A percentile compares a stretch with the other conserved stretches of the same genome.
These are phyloP conservation scores for Wickerhamiella bombiphila DNA, from an alignment of 805 yeast species.

Conservation along the genomic window DNA sequence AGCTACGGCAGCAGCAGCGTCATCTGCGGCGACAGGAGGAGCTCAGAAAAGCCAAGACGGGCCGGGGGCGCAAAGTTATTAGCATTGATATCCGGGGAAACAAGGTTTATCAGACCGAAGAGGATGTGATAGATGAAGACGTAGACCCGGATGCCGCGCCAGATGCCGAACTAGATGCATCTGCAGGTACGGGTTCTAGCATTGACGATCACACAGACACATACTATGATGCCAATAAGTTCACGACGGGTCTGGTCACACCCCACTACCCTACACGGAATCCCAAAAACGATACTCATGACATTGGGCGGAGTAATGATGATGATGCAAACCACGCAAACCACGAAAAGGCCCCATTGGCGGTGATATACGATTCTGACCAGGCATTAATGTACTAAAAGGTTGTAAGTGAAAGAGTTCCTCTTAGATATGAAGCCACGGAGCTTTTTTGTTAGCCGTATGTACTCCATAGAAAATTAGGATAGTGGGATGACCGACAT, in stretches of 20 bases:
- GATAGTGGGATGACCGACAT: too few relatives aligned
- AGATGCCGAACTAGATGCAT: neutral
- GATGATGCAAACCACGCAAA: neutral
- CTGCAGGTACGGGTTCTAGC: neutral
- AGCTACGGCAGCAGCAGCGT: constrained; percentile 73
- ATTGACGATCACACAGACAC: neutral
- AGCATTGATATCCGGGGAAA: constrained; percentile 72
- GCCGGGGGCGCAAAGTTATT: constrained; percentile 60
- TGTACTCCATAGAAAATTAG: too few relatives aligned
- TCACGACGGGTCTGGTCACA: neutral
- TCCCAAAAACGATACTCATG: neutral
- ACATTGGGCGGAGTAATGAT: too few relatives aligned
- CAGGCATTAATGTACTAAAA: too few relatives aligned
- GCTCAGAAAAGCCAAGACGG: constrained; percentile 42
- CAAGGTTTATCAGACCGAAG: constrained; percentile 51
- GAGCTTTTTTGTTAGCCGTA: too few relatives aligned
- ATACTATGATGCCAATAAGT: constrained; percentile 1
- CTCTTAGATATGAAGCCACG: too few relatives aligned
- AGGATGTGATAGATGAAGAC: constrained; percentile 17
- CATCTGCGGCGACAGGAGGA: constrained; percentile 46
- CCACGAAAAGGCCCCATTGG: too few relatives aligned
- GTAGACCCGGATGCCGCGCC: neutral
- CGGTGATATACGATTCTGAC: too few relatives aligned
- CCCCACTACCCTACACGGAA: neutral
- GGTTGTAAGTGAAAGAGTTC: too few relatives aligned